Evolutionary conservation across 2,329 filamentous ascomycete genomes (phyloP).

Genomic region (Clarireedia monteithiana): DNA sequence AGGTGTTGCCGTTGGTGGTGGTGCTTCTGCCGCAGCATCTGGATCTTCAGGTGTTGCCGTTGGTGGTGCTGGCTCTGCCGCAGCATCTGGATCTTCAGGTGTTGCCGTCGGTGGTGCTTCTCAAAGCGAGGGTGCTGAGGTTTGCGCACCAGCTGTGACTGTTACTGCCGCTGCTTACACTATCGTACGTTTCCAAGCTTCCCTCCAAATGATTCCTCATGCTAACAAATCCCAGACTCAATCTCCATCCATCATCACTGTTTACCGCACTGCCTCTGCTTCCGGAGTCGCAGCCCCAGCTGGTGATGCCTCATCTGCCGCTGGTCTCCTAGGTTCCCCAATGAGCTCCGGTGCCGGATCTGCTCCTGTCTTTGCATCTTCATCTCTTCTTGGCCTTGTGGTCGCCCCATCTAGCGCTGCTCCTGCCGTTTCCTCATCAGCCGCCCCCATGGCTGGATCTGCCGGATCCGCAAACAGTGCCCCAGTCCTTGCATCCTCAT

Average conservation of each 20-base stretch:
- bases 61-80: background rate
- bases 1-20: background rate
- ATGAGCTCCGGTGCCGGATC: background rate
- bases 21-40: background rate
- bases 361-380: background rate
- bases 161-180: background rate
- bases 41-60: background rate
- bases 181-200: conserved; percentile 1
- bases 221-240: background rate
- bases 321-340: background rate
- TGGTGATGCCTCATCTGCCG: background rate
- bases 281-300: no score
- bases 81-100: background rate
- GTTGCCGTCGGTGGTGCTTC: no score
- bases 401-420: background rate
- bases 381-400: background rate
- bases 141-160: conserved; percentile 1
- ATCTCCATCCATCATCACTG: background rate
- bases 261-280: background rate
- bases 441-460: background rate
- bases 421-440: background rate
- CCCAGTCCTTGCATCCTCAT: background rate
- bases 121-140: background rate
- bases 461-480: background rate
- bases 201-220: background rate